Conservation (phyloP, 257 asterid species). For the Prunella vulgaris region DNA sequence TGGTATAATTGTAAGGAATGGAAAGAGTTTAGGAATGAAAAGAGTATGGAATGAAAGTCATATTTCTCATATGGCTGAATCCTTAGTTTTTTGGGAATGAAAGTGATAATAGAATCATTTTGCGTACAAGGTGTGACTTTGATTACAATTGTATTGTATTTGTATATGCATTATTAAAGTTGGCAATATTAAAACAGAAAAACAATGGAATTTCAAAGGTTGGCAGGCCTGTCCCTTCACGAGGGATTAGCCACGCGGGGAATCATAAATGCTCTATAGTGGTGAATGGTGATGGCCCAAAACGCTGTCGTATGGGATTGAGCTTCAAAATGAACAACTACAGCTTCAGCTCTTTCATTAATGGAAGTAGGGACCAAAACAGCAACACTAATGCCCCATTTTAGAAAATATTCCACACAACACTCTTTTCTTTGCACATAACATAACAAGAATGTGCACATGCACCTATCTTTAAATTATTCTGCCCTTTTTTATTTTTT, state of each 20-base stretch:
- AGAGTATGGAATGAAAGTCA: too few species aligned
- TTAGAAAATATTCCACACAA: conserved; percentile 17
- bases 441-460: conserved; percentile 34
- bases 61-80: too few species aligned
- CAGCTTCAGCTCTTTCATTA: conserved; percentile 24
- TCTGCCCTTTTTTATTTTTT: too few species aligned
- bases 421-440: conserved; percentile 7
- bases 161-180: conserved; percentile 23
- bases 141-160: too few species aligned
- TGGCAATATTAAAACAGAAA: conserved; percentile 24
- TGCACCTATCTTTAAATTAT: conserved; percentile 24
- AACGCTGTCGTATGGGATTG: neutral
- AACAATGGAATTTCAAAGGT: conserved; percentile 22
- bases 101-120: too few species aligned
- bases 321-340: conserved; percentile 12
- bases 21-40: too few species aligned
- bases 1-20: too few species aligned
- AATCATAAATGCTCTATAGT: conserved; percentile 24
- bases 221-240: conserved; percentile 30
- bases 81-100: too few species aligned
- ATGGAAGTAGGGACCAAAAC: conserved; percentile 42
- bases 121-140: too few species aligned
- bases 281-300: conserved; percentile 26
- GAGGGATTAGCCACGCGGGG: conserved; percentile 26
- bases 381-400: conserved; percentile 34